Evolutionary conservation across 2,329 filamentous ascomycete genomes (phyloP), one percentile per base, ranked within the genome.

Genomic region (Aspergillus pseudoviridinutans): DNA sequence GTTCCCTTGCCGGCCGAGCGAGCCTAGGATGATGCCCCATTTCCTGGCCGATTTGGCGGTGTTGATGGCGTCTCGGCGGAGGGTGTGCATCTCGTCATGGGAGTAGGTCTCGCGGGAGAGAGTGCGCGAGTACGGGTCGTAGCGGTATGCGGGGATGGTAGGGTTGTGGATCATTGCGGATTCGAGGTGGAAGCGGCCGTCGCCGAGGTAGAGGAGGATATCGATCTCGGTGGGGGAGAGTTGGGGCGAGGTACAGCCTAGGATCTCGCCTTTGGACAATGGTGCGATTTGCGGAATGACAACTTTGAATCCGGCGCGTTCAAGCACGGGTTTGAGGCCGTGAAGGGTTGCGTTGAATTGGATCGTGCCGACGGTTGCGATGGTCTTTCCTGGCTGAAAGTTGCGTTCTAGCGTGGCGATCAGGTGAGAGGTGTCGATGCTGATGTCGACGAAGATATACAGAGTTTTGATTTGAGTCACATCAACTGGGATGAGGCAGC

Each of bases 91-190:
- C 71, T 96, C 92, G 25, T 89, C 85, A 74, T 99, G 94, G 46
- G 90, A 90, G 74, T 99, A 99, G 25, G 84, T 88, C 76, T 99
- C 95, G 63, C 90, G 87, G 1, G 93, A 97, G 28, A 99, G 84
- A 58, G 90, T 91, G 51, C 93, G 86, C 10, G 92, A 94, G 77
- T 99, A 99, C 0, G 95, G 94, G 71, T 99, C 94, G 74, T 99
- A 99, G 62, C 94, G 85, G 76, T 97, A 99, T 1, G 95, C 93
- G 0, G 93, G 90, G 38, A 97, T 85, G 4, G 80, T 77, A 0
- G 95, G 94, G 76, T 99, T 99, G 71, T 97, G 94, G 64, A 99
- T 99, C 93, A 99, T 99, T 69, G 95, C 93, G 68, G 91, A 95
- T 76, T 99, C 94, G 47, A 99, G 88, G 73, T 99, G 94, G 79